phyloP scores from a whole-genome alignment of 352 stramenopile genomes.

The Phytophthora cajani region DNA sequence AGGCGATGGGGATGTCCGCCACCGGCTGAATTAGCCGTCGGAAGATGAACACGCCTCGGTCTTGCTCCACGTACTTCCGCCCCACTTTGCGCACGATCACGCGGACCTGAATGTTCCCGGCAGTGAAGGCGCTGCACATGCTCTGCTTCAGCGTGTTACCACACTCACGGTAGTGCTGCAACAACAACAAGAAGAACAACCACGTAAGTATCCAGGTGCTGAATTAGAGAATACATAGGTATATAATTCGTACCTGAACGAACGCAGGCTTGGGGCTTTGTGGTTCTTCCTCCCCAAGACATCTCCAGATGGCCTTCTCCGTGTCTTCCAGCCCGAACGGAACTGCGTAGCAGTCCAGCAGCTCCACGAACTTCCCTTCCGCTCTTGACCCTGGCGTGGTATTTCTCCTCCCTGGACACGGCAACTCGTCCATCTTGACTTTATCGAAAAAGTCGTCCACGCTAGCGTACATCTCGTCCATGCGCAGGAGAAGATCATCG shows the following conservation, averaged over 20 bases:
- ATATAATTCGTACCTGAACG: constrained; percentile 19
- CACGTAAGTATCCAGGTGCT: not conserved
- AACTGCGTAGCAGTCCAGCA: constrained; percentile 29
- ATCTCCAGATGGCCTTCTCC: constrained; percentile 23
- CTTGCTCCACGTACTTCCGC: constrained; percentile 28
- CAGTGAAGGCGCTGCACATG: constrained; percentile 31
- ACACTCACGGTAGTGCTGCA: constrained; percentile 14
- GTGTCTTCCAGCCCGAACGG: constrained; percentile 26
- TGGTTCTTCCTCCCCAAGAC: constrained; percentile 23
- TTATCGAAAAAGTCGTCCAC: constrained; percentile 30
- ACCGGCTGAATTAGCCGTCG: constrained; percentile 28
- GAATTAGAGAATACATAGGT: not conserved
- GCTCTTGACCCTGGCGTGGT: constrained; percentile 12
- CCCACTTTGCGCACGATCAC: constrained; percentile 30
- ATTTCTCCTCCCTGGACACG: constrained; percentile 30
- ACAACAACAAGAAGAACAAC: constrained; percentile 1
- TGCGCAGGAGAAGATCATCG: constrained; percentile 14
- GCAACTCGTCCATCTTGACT: constrained; percentile 21
- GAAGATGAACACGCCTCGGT: constrained; percentile 30
- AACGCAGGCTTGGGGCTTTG: constrained; percentile 27
- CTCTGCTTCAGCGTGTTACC: constrained; percentile 26
- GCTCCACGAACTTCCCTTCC: constrained; percentile 32
- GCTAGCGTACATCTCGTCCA: constrained; percentile 24
- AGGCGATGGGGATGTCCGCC: constrained; percentile 16
- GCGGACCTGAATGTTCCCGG: constrained; percentile 22